Evolutionary conservation across 371 early-diverging fungal species (phyloP).

Genomic region (Sporodiniella umbellata): DNA sequence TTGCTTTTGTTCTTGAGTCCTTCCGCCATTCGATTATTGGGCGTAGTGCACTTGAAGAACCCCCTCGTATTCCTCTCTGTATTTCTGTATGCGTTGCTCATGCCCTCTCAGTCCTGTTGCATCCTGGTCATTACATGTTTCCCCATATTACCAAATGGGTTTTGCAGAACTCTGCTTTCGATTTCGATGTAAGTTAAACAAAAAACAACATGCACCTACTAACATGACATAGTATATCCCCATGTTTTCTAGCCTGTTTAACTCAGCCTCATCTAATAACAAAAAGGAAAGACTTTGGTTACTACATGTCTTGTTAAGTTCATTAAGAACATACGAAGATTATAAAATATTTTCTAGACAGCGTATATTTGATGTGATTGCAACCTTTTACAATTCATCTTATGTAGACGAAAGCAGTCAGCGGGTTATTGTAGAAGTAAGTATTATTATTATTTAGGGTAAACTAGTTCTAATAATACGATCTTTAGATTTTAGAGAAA

Average conservation of each 20-base stretch:
- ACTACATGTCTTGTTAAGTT: constrained; percentile 59
- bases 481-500: constrained; percentile 49
- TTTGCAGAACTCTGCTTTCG: constrained; percentile 66
- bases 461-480: not conserved
- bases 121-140: constrained; percentile 76
- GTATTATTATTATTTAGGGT: not conserved
- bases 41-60: constrained; percentile 34
- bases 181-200: constrained; percentile 55
- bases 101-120: constrained; percentile 54
- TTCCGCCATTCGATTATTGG: constrained; percentile 66
- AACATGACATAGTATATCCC: constrained; percentile 63
- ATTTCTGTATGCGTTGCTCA: constrained; percentile 69
- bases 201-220: not conserved
- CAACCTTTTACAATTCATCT: constrained; percentile 62
- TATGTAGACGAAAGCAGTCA: constrained; percentile 55
- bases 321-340: constrained; percentile 53
- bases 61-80: constrained; percentile 63
- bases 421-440: constrained; percentile 34
- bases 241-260: constrained; percentile 74
- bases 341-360: constrained; percentile 67
- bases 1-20: constrained; percentile 60
- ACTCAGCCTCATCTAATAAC: constrained; percentile 57
- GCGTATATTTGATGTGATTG: constrained; percentile 66
- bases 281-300: constrained; percentile 77
- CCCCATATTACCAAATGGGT: constrained; percentile 72